These are phyloP conservation scores for Epichloe hybrida DNA, from an alignment of 2,329 filamentous ascomycete genomes.

Conservation along the genomic window DNA sequence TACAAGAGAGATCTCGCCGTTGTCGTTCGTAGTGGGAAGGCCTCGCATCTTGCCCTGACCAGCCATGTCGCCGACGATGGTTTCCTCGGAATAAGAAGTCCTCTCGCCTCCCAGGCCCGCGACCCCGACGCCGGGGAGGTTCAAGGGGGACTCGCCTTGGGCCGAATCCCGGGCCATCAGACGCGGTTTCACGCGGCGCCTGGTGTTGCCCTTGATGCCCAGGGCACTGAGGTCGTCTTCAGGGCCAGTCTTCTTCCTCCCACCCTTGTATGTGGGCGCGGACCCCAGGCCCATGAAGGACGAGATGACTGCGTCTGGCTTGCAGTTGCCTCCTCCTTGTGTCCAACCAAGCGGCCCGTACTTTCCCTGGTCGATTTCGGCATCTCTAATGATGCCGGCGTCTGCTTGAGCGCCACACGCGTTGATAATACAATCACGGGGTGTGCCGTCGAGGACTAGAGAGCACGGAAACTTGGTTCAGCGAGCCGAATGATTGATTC, in stretches of 20 bases:
- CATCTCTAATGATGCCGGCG: constrained; percentile 3
- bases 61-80: neutral
- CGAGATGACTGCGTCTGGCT: constrained; percentile 2
- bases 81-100: neutral
- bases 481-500: neutral
- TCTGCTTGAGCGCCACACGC: constrained; percentile 4
- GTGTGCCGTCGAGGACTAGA: constrained; percentile 4
- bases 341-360: constrained; percentile 4
- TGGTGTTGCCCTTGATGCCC: neutral
- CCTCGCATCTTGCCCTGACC: constrained; percentile 1
- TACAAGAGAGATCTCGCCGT: neutral
- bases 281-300: constrained; percentile 1
- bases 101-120: neutral
- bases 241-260: neutral
- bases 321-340: constrained; percentile 4
- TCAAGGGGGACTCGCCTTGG: neutral
- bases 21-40: constrained; percentile 2
- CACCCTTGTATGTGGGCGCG: constrained; percentile 1
- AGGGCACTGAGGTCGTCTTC: neutral
- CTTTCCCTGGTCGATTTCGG: neutral
- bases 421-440: constrained; percentile 3
- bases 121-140: neutral
- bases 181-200: neutral
- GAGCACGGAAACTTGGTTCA: neutral
- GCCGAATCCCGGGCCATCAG: no score